These are phyloP conservation scores for Nevesoporus exiguus DNA, from an alignment of 768 basidiomycete species.

Conservation along the genomic window DNA sequence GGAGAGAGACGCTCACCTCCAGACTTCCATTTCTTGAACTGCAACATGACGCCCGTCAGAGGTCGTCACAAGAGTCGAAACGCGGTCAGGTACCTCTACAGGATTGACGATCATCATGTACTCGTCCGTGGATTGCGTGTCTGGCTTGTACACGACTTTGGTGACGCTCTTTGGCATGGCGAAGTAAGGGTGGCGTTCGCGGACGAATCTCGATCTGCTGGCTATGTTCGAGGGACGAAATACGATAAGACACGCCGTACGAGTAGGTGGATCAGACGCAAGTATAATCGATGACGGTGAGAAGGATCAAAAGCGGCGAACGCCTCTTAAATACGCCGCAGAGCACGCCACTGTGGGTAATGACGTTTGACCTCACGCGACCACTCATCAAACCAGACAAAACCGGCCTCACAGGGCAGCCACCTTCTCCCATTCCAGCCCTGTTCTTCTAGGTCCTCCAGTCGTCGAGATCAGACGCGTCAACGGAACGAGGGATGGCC, in stretches of 20 bases:
- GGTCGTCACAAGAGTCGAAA: neutral
- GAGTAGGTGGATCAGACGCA: neutral
- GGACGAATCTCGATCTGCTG: slow-evolving; percentile 4
- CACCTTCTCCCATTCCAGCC: slow-evolving; percentile 27
- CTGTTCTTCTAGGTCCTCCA: slow-evolving; percentile 9
- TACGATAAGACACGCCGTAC: slow-evolving; percentile 11
- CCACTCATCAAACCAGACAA: slow-evolving; percentile 1
- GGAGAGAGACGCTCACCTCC: slow-evolving; percentile 53
- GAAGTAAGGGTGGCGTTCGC: neutral
- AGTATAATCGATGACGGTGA: slow-evolving; percentile 6
- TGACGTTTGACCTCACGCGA: slow-evolving; percentile 34
- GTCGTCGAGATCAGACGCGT: slow-evolving; percentile 25
- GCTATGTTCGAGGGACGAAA: slow-evolving; percentile 13
- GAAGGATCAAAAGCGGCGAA: neutral
- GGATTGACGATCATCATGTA: slow-evolving; percentile 67
- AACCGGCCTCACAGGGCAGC: slow-evolving; percentile 14
- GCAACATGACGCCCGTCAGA: slow-evolving; percentile 9
- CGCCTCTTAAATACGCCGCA: slow-evolving; percentile 26
- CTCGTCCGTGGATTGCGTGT: slow-evolving; percentile 67
- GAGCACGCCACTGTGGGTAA: slow-evolving; percentile 16
- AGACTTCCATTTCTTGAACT: slow-evolving; percentile 78
- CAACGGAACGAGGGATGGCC: slow-evolving; percentile 57
- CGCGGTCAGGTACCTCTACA: slow-evolving; percentile 47
- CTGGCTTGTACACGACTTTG: slow-evolving; percentile 80
- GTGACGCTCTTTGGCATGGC: slow-evolving; percentile 48